A percentile compares a stretch with the other conserved stretches of the same genome.
These are phyloP conservation scores for Suillus hirtellus DNA, from an alignment of 768 basidiomycete genomes.

Conservation along the genomic window DNA sequence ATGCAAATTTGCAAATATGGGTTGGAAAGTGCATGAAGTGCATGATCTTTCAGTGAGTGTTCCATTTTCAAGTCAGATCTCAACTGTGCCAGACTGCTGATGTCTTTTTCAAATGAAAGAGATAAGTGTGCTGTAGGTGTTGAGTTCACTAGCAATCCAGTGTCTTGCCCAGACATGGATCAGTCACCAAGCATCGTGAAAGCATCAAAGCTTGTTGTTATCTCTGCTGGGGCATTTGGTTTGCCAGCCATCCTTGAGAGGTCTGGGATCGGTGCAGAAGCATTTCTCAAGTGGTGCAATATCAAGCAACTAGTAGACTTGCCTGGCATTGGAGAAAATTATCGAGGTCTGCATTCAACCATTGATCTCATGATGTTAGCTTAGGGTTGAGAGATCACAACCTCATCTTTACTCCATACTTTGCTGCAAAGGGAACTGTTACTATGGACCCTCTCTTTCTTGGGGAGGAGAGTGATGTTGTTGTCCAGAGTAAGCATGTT, in stretches of 20 bases:
- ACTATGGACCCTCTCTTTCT: constrained; percentile 50
- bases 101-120: constrained; percentile 17
- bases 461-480: constrained; percentile 30
- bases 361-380: too few species aligned
- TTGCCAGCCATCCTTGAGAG: constrained; percentile 56
- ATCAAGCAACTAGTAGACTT: constrained; percentile 37
- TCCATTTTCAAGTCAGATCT: background rate
- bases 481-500: constrained; percentile 39
- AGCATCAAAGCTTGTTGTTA: constrained; percentile 38
- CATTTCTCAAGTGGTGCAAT: constrained; percentile 28
- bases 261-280: constrained; percentile 42
- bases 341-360: constrained; percentile 29
- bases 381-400: constrained; percentile 29
- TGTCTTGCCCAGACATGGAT: constrained; percentile 20
- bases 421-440: constrained; percentile 42
- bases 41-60: constrained; percentile 36
- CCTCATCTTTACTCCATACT: constrained; percentile 30
- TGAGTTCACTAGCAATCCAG: constrained; percentile 33
- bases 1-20: constrained; percentile 31
- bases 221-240: constrained; percentile 42
- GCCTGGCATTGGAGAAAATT: constrained; percentile 45
- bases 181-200: constrained; percentile 18
- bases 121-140: constrained; percentile 39
- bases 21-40: constrained; percentile 37
- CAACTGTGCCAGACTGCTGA: background rate